These are phyloP conservation scores for Penicillium sp. DNA, from an alignment of 2,329 filamentous ascomycete species.

Conservation along the genomic window DNA sequence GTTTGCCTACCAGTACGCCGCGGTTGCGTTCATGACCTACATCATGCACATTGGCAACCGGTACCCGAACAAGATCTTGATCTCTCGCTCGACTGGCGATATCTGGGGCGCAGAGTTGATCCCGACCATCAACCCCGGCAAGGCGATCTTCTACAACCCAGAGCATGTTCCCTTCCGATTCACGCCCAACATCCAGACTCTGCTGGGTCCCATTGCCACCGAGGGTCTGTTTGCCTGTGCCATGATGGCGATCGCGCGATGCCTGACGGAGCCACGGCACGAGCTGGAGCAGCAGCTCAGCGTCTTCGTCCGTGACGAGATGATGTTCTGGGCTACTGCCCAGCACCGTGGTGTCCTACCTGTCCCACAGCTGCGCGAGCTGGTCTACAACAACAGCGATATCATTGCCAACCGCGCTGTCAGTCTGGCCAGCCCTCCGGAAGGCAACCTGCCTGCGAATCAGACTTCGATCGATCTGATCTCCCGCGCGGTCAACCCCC, in stretches of 20 bases:
- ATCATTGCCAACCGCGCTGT: slow-evolving; percentile 88
- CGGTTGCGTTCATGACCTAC: slow-evolving; percentile 97
- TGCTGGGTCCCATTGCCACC: slow-evolving; percentile 93
- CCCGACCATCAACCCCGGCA: slow-evolving; percentile 77
- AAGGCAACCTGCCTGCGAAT: slow-evolving; percentile 81
- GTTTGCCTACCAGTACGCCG: slow-evolving; percentile 92
- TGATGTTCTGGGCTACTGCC: slow-evolving; percentile 93
- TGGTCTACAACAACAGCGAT: slow-evolving; percentile 82
- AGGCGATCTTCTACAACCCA: slow-evolving; percentile 89
- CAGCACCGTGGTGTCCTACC: slow-evolving; percentile 65
- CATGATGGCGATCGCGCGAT: slow-evolving; percentile 94
- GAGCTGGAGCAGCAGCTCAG: slow-evolving; percentile 94
- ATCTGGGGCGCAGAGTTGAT: slow-evolving; percentile 96
- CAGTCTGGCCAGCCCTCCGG: slow-evolving; percentile 74
- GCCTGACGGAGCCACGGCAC: slow-evolving; percentile 74
- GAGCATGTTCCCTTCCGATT: slow-evolving; percentile 97
- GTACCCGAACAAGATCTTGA: slow-evolving; percentile 92
- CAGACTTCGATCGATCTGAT: slow-evolving; percentile 96
- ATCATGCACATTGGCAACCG: slow-evolving; percentile 96
- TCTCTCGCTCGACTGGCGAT: slow-evolving; percentile 81
- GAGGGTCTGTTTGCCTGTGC: slow-evolving; percentile 95
- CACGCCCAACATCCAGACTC: slow-evolving; percentile 89
- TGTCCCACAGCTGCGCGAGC: slow-evolving; percentile 70
- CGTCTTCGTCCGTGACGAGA: slow-evolving; percentile 94
- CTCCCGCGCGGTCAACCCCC: slow-evolving; percentile 87